Base-by-base conservation (phyloP, 2,329 filamentous ascomycete genomes). In the Alternaria alternata region DNA sequence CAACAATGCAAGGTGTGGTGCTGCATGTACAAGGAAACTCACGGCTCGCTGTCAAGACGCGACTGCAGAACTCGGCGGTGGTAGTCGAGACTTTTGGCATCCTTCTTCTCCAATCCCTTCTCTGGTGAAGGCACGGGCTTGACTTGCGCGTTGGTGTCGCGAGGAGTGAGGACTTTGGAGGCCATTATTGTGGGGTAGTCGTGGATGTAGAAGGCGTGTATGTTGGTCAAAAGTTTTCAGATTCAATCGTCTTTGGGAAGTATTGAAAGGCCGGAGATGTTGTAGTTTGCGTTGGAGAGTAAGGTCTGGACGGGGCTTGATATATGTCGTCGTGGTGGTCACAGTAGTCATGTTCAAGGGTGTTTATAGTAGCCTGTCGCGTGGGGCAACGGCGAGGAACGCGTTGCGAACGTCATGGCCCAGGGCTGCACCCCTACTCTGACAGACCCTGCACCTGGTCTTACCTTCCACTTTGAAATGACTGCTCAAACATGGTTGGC, bases 61-160 rank as follows among this genome's bases (percentile, higher is more conserved):
- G 85, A 87, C 76, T 92, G 86, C 60, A 93, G 83, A 57, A 91
- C 84, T 81, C 92, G 89, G 64, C 91, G 90, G 76, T 93, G 91
- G 76, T 91, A 91, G 74, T 93, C 90, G 84, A 94, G 76, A 43
- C 70, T 77, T 74, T 80, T 80, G 16, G 72, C 72, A 76, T 84
- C 34, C 42, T 41, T 34, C 28, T 60, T 61, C 12, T 57, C 54
- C n/a, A n/a, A 69, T 53, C 72, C 62, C 44, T 74, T 68, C 55
- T 71, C 72, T 2, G 73, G 62, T 18, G 70, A 71, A 12, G 65
- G 41, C 9, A 38, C 62, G 20, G 64, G 61, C 59, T 74, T 75
- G 62, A 76, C 56, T 56, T 74, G 75, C 61, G 82, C 82, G 80
- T 92, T 92, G 80, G 85, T 83, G 81, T 91, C 88, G 81, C 88